These are phyloP conservation scores for Podaxis carcinomalis DNA, from an alignment of 768 basidiomycete genomes.

Conservation along the genomic window DNA sequence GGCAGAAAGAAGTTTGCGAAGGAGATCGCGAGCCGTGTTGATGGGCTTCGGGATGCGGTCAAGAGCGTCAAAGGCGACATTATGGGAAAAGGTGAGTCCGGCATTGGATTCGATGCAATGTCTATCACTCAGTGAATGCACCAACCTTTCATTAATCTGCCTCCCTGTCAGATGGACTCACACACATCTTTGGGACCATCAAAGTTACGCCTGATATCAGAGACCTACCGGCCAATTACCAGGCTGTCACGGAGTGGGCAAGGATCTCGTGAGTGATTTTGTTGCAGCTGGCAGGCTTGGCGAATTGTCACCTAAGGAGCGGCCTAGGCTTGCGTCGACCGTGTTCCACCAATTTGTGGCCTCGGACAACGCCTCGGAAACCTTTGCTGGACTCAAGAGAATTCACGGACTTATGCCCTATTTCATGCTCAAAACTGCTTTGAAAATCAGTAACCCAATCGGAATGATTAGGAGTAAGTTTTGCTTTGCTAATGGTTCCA, in stretches of 20 bases:
- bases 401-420: slow-evolving; percentile 98
- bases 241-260: slow-evolving; percentile 93
- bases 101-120: not conserved
- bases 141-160: not conserved
- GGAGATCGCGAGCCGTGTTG: slow-evolving; percentile 85
- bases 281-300: not conserved
- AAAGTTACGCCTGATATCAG: slow-evolving; percentile 73
- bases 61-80: slow-evolving; percentile 90
- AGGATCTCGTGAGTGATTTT: slow-evolving; percentile 77
- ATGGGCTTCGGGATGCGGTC: slow-evolving; percentile 77
- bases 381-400: slow-evolving; percentile 82
- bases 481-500: not conserved
- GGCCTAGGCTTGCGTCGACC: slow-evolving; percentile 82
- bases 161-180: slow-evolving; percentile 69
- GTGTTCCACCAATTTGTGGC: slow-evolving; percentile 95
- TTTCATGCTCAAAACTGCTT: slow-evolving; percentile 87
- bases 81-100: slow-evolving; percentile 67
- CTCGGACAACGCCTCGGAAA: slow-evolving; percentile 87
- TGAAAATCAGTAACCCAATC: slow-evolving; percentile 93
- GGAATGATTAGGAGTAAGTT: slow-evolving; percentile 84
- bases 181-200: slow-evolving; percentile 83
- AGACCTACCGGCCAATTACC: slow-evolving; percentile 78
- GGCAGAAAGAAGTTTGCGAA: slow-evolving; percentile 79
- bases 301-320: slow-evolving; percentile 2
- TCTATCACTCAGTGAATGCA: not conserved